Evolutionary conservation across 306 rosid genomes (phyloP), one percentile per base, ranked within the genome.

Genomic region (Cyclanthera cordifolia): DNA sequence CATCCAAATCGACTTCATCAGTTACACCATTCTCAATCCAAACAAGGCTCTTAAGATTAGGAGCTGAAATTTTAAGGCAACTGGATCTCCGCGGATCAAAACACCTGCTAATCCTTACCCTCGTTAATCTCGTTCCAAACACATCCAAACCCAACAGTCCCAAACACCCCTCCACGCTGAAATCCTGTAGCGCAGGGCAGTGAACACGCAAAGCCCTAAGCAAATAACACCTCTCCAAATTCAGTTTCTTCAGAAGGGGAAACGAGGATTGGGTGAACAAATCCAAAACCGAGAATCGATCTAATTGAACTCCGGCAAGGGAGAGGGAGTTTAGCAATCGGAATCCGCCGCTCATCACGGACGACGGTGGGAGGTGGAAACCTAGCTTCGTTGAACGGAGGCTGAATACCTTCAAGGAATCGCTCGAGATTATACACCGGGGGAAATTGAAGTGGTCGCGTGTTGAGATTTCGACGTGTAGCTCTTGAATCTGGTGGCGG

Each of bases 391-490:
- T 68, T 0, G 96, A 91, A 69, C 75, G 85, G 27, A 91, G 13
- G 39, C 72, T 80, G 41, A 91, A 81, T 13, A 74, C 73, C 24
- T 67, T 80, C 0, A 91, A 41, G 1, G 87, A 74, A 8, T 85
- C 82, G 27, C 88, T 83, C 4, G 78, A 70, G 21, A 88, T 69
- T 3, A 91, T 75, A 41, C 87, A 80, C 13, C 96, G 81, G 0
- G 97, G 97, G 52, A 91, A 83, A 56, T 86, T 91, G 73, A 88
- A 85, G 73, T 82, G 81, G 58, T 86, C 95, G 10, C 82, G 79
- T 0, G 88, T 76, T 17, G 77, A 37, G 0, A 82, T 85, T 34
- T 80, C 88, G n/a, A 91, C 77, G 32, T 88, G 85, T 19, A 91
- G 88, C 4, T 82, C 78, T 49, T 77, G 84, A 28, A 91, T 94